Conservation (phyloP, 192 early-diverging fungal genomes). For the Backusella mclennaniae region DNA sequence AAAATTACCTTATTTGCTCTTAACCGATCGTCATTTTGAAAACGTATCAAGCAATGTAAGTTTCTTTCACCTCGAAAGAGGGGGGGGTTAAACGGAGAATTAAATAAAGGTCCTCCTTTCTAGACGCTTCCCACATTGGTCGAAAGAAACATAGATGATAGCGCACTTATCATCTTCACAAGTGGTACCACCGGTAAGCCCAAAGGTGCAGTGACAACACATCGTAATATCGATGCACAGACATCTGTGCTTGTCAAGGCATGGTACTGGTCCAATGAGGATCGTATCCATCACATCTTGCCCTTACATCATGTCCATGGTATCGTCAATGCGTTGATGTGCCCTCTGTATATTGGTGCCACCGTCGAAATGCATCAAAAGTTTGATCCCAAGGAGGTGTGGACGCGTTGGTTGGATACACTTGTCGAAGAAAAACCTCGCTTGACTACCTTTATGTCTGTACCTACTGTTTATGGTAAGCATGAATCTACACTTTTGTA, state of each 20-base stretch:
- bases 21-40: neutral
- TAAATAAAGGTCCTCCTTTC: neutral
- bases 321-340: slow-evolving; percentile 65
- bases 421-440: slow-evolving; percentile 32
- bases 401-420: slow-evolving; percentile 58
- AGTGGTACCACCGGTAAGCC: slow-evolving; percentile 74
- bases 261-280: slow-evolving; percentile 67
- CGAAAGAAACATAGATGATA: slow-evolving; percentile 20
- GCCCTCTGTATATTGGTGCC: slow-evolving; percentile 68
- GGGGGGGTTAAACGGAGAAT: neutral
- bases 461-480: slow-evolving; percentile 80
- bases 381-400: slow-evolving; percentile 64
- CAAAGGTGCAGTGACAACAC: slow-evolving; percentile 85
- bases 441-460: slow-evolving; percentile 83
- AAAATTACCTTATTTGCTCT: neutral
- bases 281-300: slow-evolving; percentile 75
- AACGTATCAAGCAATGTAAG: neutral
- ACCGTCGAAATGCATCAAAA: slow-evolving; percentile 73
- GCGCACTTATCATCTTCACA: slow-evolving; percentile 79
- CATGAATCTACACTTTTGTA: too few relatives aligned
- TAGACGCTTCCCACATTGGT: slow-evolving; percentile 14
- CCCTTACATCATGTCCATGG: slow-evolving; percentile 89
- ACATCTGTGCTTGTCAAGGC: slow-evolving; percentile 60
- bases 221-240: slow-evolving; percentile 63
- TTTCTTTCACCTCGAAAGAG: neutral